Evolutionary conservation across 257 asterid species (phyloP).

Genomic region (Solanum chmielewskii): DNA sequence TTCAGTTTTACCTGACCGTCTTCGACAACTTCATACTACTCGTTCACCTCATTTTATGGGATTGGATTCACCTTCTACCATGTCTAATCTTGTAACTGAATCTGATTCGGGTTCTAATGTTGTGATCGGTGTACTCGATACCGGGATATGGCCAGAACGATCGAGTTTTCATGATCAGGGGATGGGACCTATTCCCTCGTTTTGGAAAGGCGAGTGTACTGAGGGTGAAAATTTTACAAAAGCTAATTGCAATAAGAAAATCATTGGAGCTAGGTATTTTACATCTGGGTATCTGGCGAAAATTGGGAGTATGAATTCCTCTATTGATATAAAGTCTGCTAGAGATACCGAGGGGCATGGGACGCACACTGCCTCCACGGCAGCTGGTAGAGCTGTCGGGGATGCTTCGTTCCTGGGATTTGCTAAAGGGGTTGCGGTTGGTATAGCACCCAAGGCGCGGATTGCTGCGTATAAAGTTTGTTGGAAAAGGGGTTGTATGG

Average conservation of each 20-base stretch:
- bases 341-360: constrained; percentile 79
- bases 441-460: constrained; percentile 78
- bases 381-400: constrained; percentile 59
- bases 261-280: constrained; percentile 66
- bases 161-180: constrained; percentile 66
- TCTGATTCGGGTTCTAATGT: constrained; percentile 66
- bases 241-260: constrained; percentile 47
- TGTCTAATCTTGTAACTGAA: constrained; percentile 30
- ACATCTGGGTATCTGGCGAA: constrained; percentile 43
- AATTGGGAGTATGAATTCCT: constrained; percentile 10
- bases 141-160: constrained; percentile 74
- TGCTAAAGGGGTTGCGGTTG: constrained; percentile 59
- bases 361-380: constrained; percentile 86
- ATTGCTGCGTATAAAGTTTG: constrained; percentile 68
- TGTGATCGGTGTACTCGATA: constrained; percentile 60
- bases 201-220: constrained; percentile 61
- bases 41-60: constrained; percentile 68
- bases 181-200: constrained; percentile 49
- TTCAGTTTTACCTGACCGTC: constrained; percentile 52
- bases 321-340: constrained; percentile 38
- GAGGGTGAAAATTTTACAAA: constrained; percentile 44
- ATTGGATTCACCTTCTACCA: constrained; percentile 7
- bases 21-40: constrained; percentile 65
- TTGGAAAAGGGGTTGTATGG: constrained; percentile 74
- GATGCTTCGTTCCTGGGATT: constrained; percentile 67